A percentile compares a stretch with the other conserved stretches of the same genome.
Evolutionary conservation across 441 rosid genomes (phyloP).

Genomic region (California macrophylla): DNA sequence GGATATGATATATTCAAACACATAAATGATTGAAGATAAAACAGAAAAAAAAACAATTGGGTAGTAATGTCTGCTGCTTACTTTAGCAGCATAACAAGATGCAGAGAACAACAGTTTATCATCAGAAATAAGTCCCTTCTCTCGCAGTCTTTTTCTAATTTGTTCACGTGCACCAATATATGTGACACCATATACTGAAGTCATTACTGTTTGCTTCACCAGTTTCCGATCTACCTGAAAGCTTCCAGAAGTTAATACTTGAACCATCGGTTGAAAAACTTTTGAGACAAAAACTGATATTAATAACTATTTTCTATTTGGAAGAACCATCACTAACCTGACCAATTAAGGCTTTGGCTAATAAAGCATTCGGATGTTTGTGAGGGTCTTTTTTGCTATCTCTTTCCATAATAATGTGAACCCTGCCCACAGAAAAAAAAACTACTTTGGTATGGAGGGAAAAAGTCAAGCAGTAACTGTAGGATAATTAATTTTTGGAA

Average conservation of each 20-base stretch:
- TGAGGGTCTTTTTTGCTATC: slow-evolving; percentile 75
- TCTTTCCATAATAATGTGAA: slow-evolving; percentile 66
- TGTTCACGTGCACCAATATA: slow-evolving; percentile 96
- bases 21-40: background rate
- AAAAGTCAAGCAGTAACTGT: background rate
- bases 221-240: slow-evolving; percentile 87
- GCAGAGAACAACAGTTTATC: slow-evolving; percentile 66
- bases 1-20: background rate
- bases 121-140: slow-evolving; percentile 78
- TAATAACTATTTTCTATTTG: background rate
- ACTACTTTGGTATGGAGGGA: background rate
- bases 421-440: slow-evolving; percentile 40
- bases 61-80: slow-evolving; percentile 26
- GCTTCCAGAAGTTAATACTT: slow-evolving; percentile 20
- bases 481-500: background rate
- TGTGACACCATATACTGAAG: slow-evolving; percentile 97
- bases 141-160: slow-evolving; percentile 80
- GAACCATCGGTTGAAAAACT: slow-evolving; percentile 13
- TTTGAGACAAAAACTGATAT: background rate
- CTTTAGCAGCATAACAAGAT: slow-evolving; percentile 87
- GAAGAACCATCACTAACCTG: slow-evolving; percentile 46
- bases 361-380: slow-evolving; percentile 51
- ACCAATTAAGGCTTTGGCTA: slow-evolving; percentile 69
- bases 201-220: slow-evolving; percentile 96
- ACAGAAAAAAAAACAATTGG: background rate